Evolutionary conservation across 192 early-diverging fungal species (phyloP).

Genomic region (Mortierella hygrophila): DNA sequence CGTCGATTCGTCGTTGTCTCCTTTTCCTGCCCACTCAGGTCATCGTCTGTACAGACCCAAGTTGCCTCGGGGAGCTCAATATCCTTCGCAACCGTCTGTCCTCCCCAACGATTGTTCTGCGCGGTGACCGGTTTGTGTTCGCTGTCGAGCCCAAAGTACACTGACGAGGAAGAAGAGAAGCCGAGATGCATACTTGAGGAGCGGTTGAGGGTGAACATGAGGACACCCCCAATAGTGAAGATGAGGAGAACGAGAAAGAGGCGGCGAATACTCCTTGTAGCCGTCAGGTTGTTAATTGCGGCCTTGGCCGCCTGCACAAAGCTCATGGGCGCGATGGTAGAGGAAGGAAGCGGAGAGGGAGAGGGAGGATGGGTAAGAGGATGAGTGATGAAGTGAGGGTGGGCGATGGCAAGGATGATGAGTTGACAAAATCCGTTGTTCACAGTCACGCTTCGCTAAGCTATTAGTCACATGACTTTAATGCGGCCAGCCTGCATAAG

Average conservation of each 20-base stretch:
- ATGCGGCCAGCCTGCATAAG: too few species aligned
- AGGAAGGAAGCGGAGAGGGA: background rate
- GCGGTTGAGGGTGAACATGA: background rate
- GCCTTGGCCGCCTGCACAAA: too few species aligned
- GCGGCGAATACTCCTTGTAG: background rate
- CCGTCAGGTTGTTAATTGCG: too few species aligned
- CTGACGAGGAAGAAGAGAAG: background rate
- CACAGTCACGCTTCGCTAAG: too few species aligned
- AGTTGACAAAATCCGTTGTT: too few species aligned
- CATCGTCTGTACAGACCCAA: constrained; percentile 38
- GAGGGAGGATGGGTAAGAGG: background rate
- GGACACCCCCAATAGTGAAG: background rate
- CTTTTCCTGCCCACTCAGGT: constrained; percentile 17
- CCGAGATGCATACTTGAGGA: background rate
- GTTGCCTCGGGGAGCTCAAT: constrained; percentile 24
- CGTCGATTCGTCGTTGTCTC: constrained; percentile 1
- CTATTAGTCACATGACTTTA: too few species aligned
- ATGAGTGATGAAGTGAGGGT: too few species aligned
- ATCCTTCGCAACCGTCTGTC: background rate
- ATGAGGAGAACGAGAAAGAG: background rate
- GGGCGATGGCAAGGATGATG: background rate
- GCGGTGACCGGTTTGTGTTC: background rate
- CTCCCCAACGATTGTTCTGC: constrained; percentile 6
- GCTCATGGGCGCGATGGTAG: too few species aligned
- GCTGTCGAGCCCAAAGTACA: background rate